Evolutionary conservation across 306 rosid species (phyloP).

Genomic region (Quercus bicolor): DNA sequence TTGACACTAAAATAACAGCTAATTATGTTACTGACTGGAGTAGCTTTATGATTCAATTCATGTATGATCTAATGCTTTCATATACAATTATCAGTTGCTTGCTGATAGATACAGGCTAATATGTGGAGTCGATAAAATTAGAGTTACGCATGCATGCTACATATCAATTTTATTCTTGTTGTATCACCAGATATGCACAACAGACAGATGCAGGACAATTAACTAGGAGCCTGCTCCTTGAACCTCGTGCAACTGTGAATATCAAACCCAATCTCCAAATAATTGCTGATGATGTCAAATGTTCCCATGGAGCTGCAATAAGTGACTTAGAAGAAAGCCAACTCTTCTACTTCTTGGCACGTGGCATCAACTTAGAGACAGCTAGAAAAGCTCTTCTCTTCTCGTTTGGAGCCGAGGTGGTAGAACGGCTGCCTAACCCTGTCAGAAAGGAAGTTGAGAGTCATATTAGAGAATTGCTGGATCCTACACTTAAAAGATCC

Average conservation of each 20-base stretch:
- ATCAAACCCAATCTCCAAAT: constrained; percentile 95
- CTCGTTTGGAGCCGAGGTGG: constrained; percentile 85
- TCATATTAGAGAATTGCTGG: constrained; percentile 57
- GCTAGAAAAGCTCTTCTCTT: constrained; percentile 80
- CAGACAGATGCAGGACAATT: constrained; percentile 97
- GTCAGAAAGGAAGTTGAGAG: constrained; percentile 50
- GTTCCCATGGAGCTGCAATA: constrained; percentile 98
- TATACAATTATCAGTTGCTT: neutral
- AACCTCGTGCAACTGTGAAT: constrained; percentile 87
- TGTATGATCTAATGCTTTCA: neutral
- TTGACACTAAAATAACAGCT: neutral
- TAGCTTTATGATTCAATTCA: neutral
- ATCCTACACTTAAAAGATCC: constrained; percentile 37
- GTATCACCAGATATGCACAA: constrained; percentile 69
- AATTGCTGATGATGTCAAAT: constrained; percentile 84
- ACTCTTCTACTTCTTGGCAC: constrained; percentile 78
- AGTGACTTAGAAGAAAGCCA: constrained; percentile 89
- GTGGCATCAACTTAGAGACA: constrained; percentile 64
- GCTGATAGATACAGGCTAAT: neutral
- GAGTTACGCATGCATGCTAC: neutral
- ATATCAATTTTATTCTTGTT: neutral
- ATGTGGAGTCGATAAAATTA: neutral
- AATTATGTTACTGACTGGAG: neutral
- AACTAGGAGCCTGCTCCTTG: constrained; percentile 87
- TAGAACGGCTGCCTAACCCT: constrained; percentile 58